Conservation (phyloP, 805 yeast genomes). For the Kodamaea sagamina region DNA sequence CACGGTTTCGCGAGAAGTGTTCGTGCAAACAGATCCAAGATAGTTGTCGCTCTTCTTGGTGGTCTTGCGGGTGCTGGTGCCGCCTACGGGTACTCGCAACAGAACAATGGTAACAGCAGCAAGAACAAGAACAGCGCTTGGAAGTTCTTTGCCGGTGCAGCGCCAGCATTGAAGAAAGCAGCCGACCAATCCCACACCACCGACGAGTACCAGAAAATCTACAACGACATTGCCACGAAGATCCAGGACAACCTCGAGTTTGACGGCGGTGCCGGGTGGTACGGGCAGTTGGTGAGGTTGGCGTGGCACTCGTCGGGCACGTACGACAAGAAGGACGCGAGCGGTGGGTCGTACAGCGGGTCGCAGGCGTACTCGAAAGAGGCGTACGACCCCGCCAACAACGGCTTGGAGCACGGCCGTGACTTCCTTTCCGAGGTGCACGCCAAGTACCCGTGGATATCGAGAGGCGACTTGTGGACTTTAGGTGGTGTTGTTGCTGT, state of each 20-base stretch:
- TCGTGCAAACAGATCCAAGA: conserved; percentile 2
- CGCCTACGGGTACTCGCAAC: conserved; percentile 23
- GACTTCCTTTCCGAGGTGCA: conserved; percentile 56
- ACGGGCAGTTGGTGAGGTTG: conserved; percentile 38
- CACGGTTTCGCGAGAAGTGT: conserved; percentile 7
- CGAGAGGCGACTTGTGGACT: conserved; percentile 72
- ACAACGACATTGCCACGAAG: conserved; percentile 65
- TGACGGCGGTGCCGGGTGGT: conserved; percentile 41
- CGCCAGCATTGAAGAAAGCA: conserved; percentile 10
- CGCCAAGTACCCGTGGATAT: conserved; percentile 57
- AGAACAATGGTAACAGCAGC: conserved; percentile 17
- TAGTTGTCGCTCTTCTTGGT: conserved; percentile 16
- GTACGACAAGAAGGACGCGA: conserved; percentile 25
- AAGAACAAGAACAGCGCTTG: conserved; percentile 14
- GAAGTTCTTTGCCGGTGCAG: conserved; percentile 11
- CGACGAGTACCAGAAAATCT: conserved; percentile 64
- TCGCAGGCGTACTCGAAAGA: conserved; percentile 47
- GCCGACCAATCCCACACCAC: conserved; percentile 36
- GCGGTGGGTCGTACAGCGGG: conserved; percentile 42
- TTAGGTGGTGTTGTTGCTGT: conserved; percentile 67
- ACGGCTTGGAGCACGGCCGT: conserved; percentile 56
- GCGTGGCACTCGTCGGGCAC: conserved; percentile 44
- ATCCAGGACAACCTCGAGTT: conserved; percentile 21
- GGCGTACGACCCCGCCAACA: conserved; percentile 53
- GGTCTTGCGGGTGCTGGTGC: conserved; percentile 27